phyloP scores from a whole-genome alignment of 768 basidiomycete species.

The Tricholoma flavovirens region DNA sequence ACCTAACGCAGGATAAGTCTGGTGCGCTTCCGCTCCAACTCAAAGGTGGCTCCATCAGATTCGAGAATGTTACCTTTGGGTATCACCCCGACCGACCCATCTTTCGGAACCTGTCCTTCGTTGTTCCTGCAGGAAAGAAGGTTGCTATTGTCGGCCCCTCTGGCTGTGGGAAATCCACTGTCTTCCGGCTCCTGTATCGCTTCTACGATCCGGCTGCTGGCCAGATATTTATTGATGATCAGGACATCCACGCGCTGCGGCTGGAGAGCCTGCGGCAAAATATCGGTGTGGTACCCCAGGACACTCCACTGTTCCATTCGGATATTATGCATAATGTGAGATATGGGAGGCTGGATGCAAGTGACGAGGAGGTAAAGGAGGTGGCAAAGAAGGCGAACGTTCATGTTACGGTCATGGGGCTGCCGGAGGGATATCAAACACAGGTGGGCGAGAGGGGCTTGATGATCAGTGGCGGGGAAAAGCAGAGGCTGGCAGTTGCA shows the following conservation, averaged over 20 bases:
- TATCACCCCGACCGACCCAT: slow-evolving; percentile 93
- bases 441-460: slow-evolving; percentile 94
- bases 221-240: slow-evolving; percentile 80
- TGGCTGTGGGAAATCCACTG: slow-evolving; percentile 96
- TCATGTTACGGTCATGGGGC: slow-evolving; percentile 65
- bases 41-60: slow-evolving; percentile 82
- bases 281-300: slow-evolving; percentile 96
- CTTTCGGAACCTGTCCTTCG: slow-evolving; percentile 83
- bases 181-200: slow-evolving; percentile 88
- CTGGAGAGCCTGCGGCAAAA: slow-evolving; percentile 63
- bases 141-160: slow-evolving; percentile 96
- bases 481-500: slow-evolving; percentile 93
- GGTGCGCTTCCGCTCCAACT: slow-evolving; percentile 63
- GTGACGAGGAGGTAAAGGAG: slow-evolving; percentile 81
- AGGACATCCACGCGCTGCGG: slow-evolving; percentile 72
- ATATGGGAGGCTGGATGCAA: slow-evolving; percentile 85
- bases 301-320: slow-evolving; percentile 95
- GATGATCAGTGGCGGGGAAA: slow-evolving; percentile 99
- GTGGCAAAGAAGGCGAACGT: slow-evolving; percentile 87
- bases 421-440: slow-evolving; percentile 86
- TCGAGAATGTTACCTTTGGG: slow-evolving; percentile 87
- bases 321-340: slow-evolving; percentile 94
- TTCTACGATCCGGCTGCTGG: slow-evolving; percentile 88
- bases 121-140: slow-evolving; percentile 93
- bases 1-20: slow-evolving; percentile 52